phyloP scores from a whole-genome alignment of 495 filamentous ascomycete species.

The Xylaria nigripes region DNA sequence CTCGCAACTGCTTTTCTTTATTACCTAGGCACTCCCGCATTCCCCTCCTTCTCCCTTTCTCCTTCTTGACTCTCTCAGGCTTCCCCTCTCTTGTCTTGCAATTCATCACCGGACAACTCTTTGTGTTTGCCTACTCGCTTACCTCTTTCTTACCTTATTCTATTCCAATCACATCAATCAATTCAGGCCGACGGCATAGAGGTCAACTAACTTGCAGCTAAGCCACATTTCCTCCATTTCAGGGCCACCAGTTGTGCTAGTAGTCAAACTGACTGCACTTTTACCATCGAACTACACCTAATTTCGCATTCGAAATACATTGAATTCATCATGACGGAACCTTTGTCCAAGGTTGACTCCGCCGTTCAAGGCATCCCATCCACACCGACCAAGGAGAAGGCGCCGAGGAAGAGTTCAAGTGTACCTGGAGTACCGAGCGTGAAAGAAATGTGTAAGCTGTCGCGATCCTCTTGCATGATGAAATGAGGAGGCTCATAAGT shows the following conservation, averaged over 20 bases:
- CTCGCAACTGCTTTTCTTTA: slow-evolving; percentile 16
- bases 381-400: slow-evolving; percentile 56
- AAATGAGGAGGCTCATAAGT: slow-evolving; percentile 1
- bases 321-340: slow-evolving; percentile 52
- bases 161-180: background rate
- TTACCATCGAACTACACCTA: slow-evolving; percentile 6
- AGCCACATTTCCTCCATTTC: background rate
- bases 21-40: slow-evolving; percentile 14
- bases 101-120: background rate
- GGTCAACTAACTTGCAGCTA: background rate
- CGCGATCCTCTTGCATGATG: background rate
- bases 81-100: slow-evolving; percentile 13
- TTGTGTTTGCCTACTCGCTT: background rate
- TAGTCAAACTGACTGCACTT: background rate
- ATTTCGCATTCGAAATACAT: slow-evolving; percentile 1
- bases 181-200: no score
- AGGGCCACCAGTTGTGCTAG: background rate
- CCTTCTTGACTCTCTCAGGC: slow-evolving; percentile 20
- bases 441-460: slow-evolving; percentile 67
- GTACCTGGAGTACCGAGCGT: slow-evolving; percentile 68
- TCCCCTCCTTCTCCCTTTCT: slow-evolving; percentile 18
- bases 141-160: background rate
- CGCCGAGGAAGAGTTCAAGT: slow-evolving; percentile 63
- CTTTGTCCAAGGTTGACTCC: slow-evolving; percentile 77
- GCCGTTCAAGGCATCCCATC: slow-evolving; percentile 70